These are phyloP conservation scores for Naganishia liquefaciens DNA, from an alignment of 1,284 basidiomycete genomes.

Conservation along the genomic window DNA sequence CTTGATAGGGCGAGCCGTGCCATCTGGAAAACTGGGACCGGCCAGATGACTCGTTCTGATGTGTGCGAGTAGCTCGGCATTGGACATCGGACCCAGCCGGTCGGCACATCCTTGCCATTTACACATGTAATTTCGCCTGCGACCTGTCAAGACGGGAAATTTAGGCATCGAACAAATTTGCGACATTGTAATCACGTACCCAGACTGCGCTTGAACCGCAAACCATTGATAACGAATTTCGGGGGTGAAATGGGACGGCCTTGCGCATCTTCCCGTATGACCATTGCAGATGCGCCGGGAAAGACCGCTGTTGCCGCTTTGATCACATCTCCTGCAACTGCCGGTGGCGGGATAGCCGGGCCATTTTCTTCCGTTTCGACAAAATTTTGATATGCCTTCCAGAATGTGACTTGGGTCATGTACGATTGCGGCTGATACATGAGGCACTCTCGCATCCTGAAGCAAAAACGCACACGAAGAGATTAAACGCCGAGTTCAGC, in stretches of 20 bases:
- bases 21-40: not conserved
- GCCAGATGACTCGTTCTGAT: conserved; percentile 24
- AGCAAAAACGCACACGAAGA: not conserved
- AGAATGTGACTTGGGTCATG: conserved; percentile 35
- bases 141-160: conserved; percentile 7
- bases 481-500: not conserved
- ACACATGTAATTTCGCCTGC: conserved; percentile 28
- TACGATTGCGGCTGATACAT: conserved; percentile 32
- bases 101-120: conserved; percentile 32
- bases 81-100: conserved; percentile 18
- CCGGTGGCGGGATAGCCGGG: conserved; percentile 17
- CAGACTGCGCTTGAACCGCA: conserved; percentile 32
- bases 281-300: conserved; percentile 33
- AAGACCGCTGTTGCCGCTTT: conserved; percentile 29
- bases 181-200: conserved; percentile 10
- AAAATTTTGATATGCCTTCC: conserved; percentile 32
- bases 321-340: conserved; percentile 32
- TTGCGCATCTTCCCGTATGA: conserved; percentile 28
- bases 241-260: conserved; percentile 24
- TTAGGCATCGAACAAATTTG: not conserved
- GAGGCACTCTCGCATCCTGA: conserved; percentile 33
- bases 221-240: conserved; percentile 32
- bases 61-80: conserved; percentile 27
- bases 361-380: not conserved
- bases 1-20: not conserved